phyloP scores from a whole-genome alignment of 805 yeast genomes.

The Ogataea paradorogensis region DNA sequence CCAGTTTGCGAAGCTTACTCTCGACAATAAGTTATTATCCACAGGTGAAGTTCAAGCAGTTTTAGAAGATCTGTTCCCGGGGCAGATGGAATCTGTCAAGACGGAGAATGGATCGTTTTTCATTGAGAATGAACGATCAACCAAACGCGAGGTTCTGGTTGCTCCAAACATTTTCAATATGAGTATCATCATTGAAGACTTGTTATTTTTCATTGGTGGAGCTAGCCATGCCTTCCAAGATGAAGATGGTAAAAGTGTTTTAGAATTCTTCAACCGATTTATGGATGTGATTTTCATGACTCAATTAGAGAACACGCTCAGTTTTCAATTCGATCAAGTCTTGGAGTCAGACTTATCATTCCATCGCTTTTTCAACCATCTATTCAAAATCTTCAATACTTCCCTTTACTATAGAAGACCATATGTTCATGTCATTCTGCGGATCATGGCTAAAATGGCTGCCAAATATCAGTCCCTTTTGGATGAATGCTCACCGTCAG shows the following conservation, averaged over 20 bases:
- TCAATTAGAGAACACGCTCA: slow-evolving; percentile 55
- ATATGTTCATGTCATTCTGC: slow-evolving; percentile 46
- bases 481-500: slow-evolving; percentile 24
- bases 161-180: slow-evolving; percentile 75
- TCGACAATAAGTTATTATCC: slow-evolving; percentile 32
- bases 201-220: slow-evolving; percentile 65
- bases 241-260: slow-evolving; percentile 22
- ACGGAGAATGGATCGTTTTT: slow-evolving; percentile 39
- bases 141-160: slow-evolving; percentile 62
- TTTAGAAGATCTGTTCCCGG: slow-evolving; percentile 69
- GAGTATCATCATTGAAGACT: slow-evolving; percentile 72
- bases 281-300: slow-evolving; percentile 66
- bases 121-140: slow-evolving; percentile 54
- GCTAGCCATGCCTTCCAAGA: slow-evolving; percentile 42
- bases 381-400: slow-evolving; percentile 56
- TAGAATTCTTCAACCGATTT: slow-evolving; percentile 56
- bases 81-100: slow-evolving; percentile 33
- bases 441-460: slow-evolving; percentile 40
- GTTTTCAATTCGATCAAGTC: slow-evolving; percentile 47
- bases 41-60: slow-evolving; percentile 38
- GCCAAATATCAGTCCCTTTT: slow-evolving; percentile 33
- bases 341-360: slow-evolving; percentile 36
- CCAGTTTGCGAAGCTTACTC: slow-evolving; percentile 34
- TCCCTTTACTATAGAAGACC: slow-evolving; percentile 56
- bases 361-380: slow-evolving; percentile 38